Evolutionary conservation across 2,329 filamentous ascomycete genomes (phyloP).

Genomic region (Phaeomoniella chlamydospora): DNA sequence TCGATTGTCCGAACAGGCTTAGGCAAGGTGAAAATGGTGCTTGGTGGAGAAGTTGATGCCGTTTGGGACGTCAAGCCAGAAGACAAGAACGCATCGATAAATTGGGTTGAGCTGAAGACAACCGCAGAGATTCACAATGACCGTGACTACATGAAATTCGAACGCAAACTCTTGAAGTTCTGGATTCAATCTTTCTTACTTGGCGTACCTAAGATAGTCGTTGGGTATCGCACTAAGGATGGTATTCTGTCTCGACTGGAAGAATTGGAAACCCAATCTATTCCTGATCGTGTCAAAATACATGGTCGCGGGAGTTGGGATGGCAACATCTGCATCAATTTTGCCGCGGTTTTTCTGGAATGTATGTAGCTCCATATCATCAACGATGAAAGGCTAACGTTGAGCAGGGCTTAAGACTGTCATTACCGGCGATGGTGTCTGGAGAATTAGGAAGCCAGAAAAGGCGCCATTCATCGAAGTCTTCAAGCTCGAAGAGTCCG

Average conservation of each 20-base stretch:
- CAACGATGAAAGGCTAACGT: no score
- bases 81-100: constrained; percentile 51
- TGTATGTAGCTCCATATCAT: constrained; percentile 38
- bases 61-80: constrained; percentile 74
- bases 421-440: constrained; percentile 56
- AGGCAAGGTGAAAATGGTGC: constrained; percentile 56
- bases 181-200: constrained; percentile 95
- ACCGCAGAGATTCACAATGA: constrained; percentile 55
- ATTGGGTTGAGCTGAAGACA: constrained; percentile 95
- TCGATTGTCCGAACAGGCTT: constrained; percentile 83
- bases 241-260: constrained; percentile 61
- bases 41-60: constrained; percentile 89
- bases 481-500: constrained; percentile 56
- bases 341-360: constrained; percentile 61
- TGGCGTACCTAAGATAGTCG: constrained; percentile 79
- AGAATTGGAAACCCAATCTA: constrained; percentile 64
- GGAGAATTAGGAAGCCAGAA: constrained; percentile 58
- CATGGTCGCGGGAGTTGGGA: constrained; percentile 63
- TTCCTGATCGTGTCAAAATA: constrained; percentile 61
- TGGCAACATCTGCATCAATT: constrained; percentile 87
- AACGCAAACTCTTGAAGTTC: constrained; percentile 84
- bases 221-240: constrained; percentile 65
- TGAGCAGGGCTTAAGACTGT: constrained; percentile 45
- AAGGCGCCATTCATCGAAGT: constrained; percentile 56
- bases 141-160: constrained; percentile 59